phyloP scores from a whole-genome alignment of 1,284 basidiomycete species.

The Earliella scabrosa region DNA sequence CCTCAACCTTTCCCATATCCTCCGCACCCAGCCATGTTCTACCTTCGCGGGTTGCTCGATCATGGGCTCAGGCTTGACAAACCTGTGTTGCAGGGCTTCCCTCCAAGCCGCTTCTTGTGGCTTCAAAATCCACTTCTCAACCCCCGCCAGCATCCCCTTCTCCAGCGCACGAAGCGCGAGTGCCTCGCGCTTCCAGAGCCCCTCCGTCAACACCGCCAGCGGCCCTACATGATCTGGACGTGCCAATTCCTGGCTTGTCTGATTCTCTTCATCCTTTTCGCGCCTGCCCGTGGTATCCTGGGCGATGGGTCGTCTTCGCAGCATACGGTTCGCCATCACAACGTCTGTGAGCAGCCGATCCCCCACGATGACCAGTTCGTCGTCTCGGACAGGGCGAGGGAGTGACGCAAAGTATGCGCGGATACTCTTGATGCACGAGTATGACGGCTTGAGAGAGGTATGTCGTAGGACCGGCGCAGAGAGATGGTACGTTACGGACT shows the following conservation, averaged over 20 bases:
- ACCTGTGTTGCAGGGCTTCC: slow-evolving; percentile 17
- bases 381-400: slow-evolving; percentile 52
- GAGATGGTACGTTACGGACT: slow-evolving; percentile 81
- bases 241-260: neutral
- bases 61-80: slow-evolving; percentile 15
- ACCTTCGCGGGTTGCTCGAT: slow-evolving; percentile 3
- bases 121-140: slow-evolving; percentile 42
- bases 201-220: slow-evolving; percentile 68
- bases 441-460: slow-evolving; percentile 74
- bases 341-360: slow-evolving; percentile 93
- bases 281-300: slow-evolving; percentile 8
- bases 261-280: slow-evolving; percentile 4
- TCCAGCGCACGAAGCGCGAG: slow-evolving; percentile 64
- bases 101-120: slow-evolving; percentile 19
- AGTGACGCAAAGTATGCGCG: slow-evolving; percentile 67
- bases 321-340: slow-evolving; percentile 82
- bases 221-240: slow-evolving; percentile 43
- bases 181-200: slow-evolving; percentile 68
- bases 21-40: slow-evolving; percentile 15
- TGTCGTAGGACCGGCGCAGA: slow-evolving; percentile 86
- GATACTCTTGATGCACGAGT: slow-evolving; percentile 73
- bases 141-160: slow-evolving; percentile 48
- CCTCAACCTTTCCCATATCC: slow-evolving; percentile 12
- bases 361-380: slow-evolving; percentile 81
- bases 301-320: slow-evolving; percentile 18